phyloP scores from a whole-genome alignment of 2,329 filamentous ascomycete genomes.

The Elsinoe arachidis region DNA sequence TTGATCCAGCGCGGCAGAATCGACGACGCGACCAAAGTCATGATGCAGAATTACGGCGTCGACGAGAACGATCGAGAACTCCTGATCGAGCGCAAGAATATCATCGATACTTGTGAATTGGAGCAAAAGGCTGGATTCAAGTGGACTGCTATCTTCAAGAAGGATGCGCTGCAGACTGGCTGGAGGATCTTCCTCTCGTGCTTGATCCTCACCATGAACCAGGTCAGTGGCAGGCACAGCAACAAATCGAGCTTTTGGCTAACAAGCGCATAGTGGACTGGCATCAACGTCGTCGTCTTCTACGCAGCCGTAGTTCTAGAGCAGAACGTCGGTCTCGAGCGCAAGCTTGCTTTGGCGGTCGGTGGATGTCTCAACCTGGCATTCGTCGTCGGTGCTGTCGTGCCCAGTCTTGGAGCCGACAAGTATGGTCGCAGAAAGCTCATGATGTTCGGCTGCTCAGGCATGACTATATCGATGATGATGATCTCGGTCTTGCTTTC shows the following conservation, averaged over 20 bases:
- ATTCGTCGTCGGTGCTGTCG: constrained; percentile 33
- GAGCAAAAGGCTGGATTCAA: constrained; percentile 27
- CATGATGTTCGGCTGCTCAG: constrained; percentile 22
- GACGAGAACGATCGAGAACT: constrained; percentile 20
- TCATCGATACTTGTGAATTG: constrained; percentile 27
- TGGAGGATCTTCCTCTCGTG: constrained; percentile 30
- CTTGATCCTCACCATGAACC: constrained; percentile 32
- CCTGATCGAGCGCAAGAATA: constrained; percentile 22
- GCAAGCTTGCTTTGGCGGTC: constrained; percentile 35
- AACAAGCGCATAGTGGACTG: constrained; percentile 15
- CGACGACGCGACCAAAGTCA: constrained; percentile 21
- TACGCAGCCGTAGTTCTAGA: constrained; percentile 36
- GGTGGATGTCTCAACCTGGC: constrained; percentile 33
- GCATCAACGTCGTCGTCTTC: constrained; percentile 32
- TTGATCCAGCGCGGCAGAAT: constrained; percentile 25
- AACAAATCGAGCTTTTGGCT: background rate
- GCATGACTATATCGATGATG: constrained; percentile 29
- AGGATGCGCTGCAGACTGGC: constrained; percentile 29
- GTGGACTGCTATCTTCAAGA: constrained; percentile 27
- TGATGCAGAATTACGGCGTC: constrained; percentile 22
- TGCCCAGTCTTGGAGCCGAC: constrained; percentile 36
- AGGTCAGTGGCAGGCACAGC: constrained; percentile 21
- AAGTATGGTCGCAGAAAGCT: constrained; percentile 27
- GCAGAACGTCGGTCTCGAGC: constrained; percentile 35
- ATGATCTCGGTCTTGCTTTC: constrained; percentile 31